These are phyloP conservation scores for Jacaranda copaia DNA, from an alignment of 257 asterid species.

Conservation along the genomic window DNA sequence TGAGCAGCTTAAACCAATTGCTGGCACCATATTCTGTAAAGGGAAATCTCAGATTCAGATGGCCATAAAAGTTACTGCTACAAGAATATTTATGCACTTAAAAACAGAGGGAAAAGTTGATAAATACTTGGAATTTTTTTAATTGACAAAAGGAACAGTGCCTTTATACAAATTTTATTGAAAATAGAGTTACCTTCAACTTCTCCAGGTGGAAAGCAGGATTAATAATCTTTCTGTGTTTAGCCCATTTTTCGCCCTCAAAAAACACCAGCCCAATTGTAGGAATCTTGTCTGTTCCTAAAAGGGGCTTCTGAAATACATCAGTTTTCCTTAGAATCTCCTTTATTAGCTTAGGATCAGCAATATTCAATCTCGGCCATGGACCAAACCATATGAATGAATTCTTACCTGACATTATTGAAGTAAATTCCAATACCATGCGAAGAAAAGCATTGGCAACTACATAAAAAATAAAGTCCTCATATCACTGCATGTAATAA, in stretches of 20 bases:
- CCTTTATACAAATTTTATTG: too few species aligned
- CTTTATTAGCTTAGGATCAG: constrained; percentile 27
- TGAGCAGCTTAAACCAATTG: constrained; percentile 32
- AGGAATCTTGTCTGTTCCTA: not conserved
- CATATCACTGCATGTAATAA: too few species aligned
- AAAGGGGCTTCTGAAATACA: constrained; percentile 26
- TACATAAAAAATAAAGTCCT: not conserved
- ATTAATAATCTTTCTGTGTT: constrained; percentile 36
- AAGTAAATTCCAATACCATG: not conserved
- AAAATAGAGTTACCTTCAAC: constrained; percentile 30
- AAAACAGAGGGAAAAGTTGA: too few species aligned
- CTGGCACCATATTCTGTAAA: constrained; percentile 35
- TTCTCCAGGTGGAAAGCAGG: constrained; percentile 42
- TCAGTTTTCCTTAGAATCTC: constrained; percentile 23
- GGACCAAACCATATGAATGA: constrained; percentile 44
- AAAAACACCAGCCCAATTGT: constrained; percentile 25
- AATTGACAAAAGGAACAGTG: too few species aligned
- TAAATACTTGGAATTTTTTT: too few species aligned
- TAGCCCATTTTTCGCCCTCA: constrained; percentile 40
- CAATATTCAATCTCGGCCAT: constrained; percentile 19
- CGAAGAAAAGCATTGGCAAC: not conserved
- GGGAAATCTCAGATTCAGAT: not conserved
- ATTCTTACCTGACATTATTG: constrained; percentile 16
- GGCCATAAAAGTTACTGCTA: not conserved
- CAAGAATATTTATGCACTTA: too few species aligned